Base-by-base conservation (phyloP, 805 yeast species). In the Millerozyma acaciae region DNA sequence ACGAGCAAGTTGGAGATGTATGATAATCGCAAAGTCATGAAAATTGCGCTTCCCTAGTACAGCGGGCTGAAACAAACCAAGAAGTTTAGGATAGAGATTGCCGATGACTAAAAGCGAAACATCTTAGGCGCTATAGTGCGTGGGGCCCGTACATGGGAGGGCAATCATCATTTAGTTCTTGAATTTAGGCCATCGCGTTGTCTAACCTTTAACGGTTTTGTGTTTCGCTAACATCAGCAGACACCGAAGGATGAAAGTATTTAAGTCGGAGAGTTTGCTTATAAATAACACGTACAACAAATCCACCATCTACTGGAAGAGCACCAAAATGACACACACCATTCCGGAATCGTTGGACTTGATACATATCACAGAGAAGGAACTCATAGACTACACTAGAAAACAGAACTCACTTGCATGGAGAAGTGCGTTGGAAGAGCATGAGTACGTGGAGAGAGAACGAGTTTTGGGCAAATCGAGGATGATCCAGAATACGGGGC, bases 361-460 rank as follows among this genome's bases (percentile, higher is more conserved):
- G 16, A 34, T 40, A 10, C 45, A 43, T 10, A 22, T 51, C 8
- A 49, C 48, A 7, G 65, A 61, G 30, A 28, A 30, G 9, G 48
- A 48, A 9, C 31, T 44, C 16, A 52, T 61, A 20, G 47, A 54
- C 20, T 59, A 49, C 44, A 62, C 71, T 14, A 45, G 72, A 28
- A 21, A 21, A 19, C 58, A 62, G 21, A 63, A 65, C 36, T 45
- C 65, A 2, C 45, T 34, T 3, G 40, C 62, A 3, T 67, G 73
- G 73, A 57, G 41, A 34, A 65, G 64, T 15, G 44, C 42, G n/a
- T 53, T 67, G 26, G 39, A 60, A 5, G 33, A 31, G 4, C 49
- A 60, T 7, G 62, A 63, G 22, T 67, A 66, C 38, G 50, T 61
- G 14, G 39, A 44, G 6, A 43, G 73, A 39, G 73, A 67, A 36